A percentile compares a stretch with the other conserved stretches of the same genome.
These are phyloP conservation scores for Crassisporium funariophilum DNA, from an alignment of 768 basidiomycete species.

Conservation along the genomic window DNA sequence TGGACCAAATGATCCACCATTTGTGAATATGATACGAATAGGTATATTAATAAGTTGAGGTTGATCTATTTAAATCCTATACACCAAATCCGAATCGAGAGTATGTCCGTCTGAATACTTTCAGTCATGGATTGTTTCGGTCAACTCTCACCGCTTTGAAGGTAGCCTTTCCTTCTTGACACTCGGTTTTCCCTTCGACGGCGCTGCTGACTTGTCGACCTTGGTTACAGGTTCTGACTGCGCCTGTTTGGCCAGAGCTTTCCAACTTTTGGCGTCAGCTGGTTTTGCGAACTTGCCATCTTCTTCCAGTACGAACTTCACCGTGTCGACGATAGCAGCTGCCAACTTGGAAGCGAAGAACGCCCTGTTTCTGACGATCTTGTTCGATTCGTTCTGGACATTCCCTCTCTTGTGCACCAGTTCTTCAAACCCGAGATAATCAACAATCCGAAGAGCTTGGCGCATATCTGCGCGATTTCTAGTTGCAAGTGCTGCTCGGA, in stretches of 20 bases:
- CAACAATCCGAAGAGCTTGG: slow-evolving; percentile 62
- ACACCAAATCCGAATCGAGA: no score
- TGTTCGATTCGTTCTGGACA: slow-evolving; percentile 30
- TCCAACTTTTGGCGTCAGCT: slow-evolving; percentile 31
- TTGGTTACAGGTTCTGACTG: neutral
- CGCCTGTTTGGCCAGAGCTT: slow-evolving; percentile 26
- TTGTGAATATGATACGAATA: no score
- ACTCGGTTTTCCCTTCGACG: no score
- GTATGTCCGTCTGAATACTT: no score
- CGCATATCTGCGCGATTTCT: slow-evolving; percentile 52
- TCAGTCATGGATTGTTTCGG: no score
- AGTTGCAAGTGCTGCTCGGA: slow-evolving; percentile 59
- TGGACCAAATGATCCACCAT: no score
- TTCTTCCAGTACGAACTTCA: slow-evolving; percentile 35
- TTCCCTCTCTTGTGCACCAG: slow-evolving; percentile 31
- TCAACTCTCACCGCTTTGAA: no score
- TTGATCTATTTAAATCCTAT: no score
- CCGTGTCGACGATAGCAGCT: slow-evolving; percentile 41
- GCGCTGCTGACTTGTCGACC: neutral
- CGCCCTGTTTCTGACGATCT: slow-evolving; percentile 32
- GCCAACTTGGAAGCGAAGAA: slow-evolving; percentile 55
- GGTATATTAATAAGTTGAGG: no score
- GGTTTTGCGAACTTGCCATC: slow-evolving; percentile 20
- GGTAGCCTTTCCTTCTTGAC: no score
- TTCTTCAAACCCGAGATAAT: slow-evolving; percentile 43